A percentile compares a stretch with the other conserved stretches of the same genome.
These are phyloP conservation scores for Capsicum pubescens DNA, from an alignment of 257 asterid species.

Conservation along the genomic window DNA sequence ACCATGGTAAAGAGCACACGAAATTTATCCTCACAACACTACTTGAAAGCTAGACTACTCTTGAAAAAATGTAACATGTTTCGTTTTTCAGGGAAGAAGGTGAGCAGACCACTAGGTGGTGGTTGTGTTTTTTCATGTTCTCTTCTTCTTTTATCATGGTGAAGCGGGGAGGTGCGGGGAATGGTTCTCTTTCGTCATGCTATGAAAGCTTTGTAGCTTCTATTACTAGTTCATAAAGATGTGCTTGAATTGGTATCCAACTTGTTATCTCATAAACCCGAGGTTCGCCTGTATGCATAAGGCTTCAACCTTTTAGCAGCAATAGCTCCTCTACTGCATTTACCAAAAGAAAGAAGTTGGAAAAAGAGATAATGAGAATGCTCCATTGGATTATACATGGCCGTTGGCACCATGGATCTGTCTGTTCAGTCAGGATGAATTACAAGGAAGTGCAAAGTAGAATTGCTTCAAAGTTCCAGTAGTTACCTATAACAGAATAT, in stretches of 20 bases:
- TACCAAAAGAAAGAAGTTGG: slow-evolving; percentile 1
- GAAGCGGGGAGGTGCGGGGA: background rate
- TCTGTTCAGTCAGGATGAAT: background rate
- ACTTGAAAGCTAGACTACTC: background rate
- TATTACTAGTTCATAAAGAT: background rate
- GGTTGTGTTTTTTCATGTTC: background rate
- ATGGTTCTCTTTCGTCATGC: background rate
- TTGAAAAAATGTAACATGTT: background rate
- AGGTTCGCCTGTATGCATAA: background rate
- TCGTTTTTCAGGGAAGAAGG: no score
- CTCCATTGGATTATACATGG: background rate
- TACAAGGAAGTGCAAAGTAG: background rate
- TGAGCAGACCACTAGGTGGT: background rate
- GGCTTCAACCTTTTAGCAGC: slow-evolving; percentile 10
- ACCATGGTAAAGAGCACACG: background rate
- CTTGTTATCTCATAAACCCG: no score
- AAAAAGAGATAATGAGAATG: background rate
- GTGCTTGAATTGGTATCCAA: no score
- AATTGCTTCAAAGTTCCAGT: background rate
- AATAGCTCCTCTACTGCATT: slow-evolving; percentile 18
- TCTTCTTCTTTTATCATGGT: background rate
- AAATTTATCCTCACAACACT: background rate
- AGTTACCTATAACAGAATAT: background rate
- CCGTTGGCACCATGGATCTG: background rate
- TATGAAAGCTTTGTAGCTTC: slow-evolving; percentile 8